Evolutionary conservation across 1,284 basidiomycete species (phyloP).

Genomic region (Trichosporon faecale): DNA sequence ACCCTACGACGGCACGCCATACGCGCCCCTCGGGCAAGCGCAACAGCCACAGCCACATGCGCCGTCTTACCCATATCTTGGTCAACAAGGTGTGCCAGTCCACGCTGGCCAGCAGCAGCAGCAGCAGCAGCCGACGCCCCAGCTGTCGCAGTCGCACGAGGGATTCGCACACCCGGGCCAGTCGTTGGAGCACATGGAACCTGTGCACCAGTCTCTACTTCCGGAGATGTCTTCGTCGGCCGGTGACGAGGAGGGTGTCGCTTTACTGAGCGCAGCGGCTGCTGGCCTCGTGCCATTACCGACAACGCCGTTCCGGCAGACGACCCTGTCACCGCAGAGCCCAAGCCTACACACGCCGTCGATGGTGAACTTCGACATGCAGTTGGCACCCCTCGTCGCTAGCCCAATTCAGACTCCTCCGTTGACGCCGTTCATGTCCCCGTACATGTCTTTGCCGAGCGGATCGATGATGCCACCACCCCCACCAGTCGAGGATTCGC

Average conservation of each 20-base stretch:
- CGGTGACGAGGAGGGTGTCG: slow-evolving; percentile 1
- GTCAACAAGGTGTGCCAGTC: background rate
- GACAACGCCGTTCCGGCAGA: background rate
- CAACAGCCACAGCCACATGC: background rate
- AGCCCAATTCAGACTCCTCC: slow-evolving; percentile 1
- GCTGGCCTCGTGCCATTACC: slow-evolving; percentile 1
- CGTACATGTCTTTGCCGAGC: background rate
- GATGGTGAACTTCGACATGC: slow-evolving; percentile 6
- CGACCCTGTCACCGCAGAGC: background rate
- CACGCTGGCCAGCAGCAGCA: background rate
- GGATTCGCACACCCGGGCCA: background rate
- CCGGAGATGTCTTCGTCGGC: background rate
- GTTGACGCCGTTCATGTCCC: slow-evolving; percentile 3
- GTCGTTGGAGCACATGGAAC: background rate
- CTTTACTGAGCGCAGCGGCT: background rate
- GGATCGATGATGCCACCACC: background rate
- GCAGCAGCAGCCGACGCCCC: background rate
- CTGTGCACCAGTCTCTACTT: background rate
- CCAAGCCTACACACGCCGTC: background rate
- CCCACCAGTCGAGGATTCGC: background rate
- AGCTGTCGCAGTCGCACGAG: background rate
- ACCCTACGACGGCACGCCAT: background rate
- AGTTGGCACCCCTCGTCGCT: background rate
- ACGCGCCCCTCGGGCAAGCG: background rate
- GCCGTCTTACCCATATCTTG: background rate